These are phyloP conservation scores for Vitis hybrid DNA, from an alignment of 177 flowering plant genomes.

Conservation along the genomic window DNA sequence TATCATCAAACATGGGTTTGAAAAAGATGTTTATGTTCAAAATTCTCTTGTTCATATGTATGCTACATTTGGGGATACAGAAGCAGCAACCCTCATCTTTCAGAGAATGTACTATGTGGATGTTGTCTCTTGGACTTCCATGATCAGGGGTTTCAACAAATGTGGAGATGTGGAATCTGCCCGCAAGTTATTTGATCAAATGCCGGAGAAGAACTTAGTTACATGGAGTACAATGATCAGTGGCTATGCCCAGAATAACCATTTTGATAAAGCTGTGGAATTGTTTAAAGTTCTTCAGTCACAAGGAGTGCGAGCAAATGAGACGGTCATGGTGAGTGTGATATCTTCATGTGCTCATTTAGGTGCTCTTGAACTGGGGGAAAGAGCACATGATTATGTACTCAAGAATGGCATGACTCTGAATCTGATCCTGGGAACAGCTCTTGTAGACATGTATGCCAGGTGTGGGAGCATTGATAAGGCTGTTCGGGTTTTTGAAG, in stretches of 20 bases:
- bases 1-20: conserved; percentile 24
- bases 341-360: conserved; percentile 28
- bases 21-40: conserved; percentile 23
- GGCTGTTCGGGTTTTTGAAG: conserved; percentile 24
- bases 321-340: conserved; percentile 29
- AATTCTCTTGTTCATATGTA: conserved; percentile 31
- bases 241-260: conserved; percentile 22
- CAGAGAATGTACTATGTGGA: conserved; percentile 12
- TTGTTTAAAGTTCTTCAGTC: conserved; percentile 20
- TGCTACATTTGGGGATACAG: conserved; percentile 19
- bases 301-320: conserved; percentile 24
- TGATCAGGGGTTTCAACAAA: conserved; percentile 27
- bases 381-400: conserved; percentile 25
- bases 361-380: conserved; percentile 29
- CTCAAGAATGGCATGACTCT: conserved; percentile 11
- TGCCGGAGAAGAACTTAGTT: conserved; percentile 29
- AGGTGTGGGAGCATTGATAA: conserved; percentile 24
- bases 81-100: conserved; percentile 21
- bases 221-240: conserved; percentile 34
- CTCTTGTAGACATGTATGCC: conserved; percentile 30
- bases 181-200: conserved; percentile 25
- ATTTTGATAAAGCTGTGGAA: conserved; percentile 23
- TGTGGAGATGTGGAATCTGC: conserved; percentile 27
- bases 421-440: conserved; percentile 28
- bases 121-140: conserved; percentile 38